phyloP scores from a whole-genome alignment of 2,329 filamentous ascomycete genomes.

The Beauveria australis region DNA sequence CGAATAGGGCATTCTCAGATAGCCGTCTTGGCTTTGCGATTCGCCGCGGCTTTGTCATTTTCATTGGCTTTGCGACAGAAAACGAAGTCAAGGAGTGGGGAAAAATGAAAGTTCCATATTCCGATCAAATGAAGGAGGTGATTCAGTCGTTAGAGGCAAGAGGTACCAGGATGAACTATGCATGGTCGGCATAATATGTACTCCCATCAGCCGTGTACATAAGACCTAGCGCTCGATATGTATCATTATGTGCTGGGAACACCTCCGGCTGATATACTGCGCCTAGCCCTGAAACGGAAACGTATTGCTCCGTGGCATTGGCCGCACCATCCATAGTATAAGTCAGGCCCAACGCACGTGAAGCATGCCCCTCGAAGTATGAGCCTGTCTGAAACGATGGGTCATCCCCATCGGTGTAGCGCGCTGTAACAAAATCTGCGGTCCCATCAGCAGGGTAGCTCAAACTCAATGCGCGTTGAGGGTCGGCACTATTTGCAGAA shows the following conservation, averaged over 20 bases:
- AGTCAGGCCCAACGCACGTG: background rate
- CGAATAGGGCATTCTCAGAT: background rate
- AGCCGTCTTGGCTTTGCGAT: background rate
- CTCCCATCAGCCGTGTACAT: background rate
- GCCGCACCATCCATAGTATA: background rate
- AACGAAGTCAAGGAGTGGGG: background rate
- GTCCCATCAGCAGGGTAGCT: background rate
- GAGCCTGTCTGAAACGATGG: background rate
- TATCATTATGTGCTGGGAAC: background rate
- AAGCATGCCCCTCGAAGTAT: background rate
- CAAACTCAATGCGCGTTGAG: background rate
- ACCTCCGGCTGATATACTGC: background rate
- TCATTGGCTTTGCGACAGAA: background rate
- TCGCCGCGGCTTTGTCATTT: background rate
- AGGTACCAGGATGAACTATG: background rate
- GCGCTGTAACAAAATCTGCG: background rate
- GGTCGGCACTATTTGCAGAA: background rate
- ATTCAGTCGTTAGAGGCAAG: background rate
- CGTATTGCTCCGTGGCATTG: background rate
- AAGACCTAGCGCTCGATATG: background rate
- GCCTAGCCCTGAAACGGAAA: background rate
- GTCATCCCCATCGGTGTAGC: background rate
- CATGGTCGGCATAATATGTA: background rate
- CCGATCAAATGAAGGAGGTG: background rate
- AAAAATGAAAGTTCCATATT: background rate